Conservation (phyloP, 768 basidiomycete species). For the Mrakia frigida region DNA sequence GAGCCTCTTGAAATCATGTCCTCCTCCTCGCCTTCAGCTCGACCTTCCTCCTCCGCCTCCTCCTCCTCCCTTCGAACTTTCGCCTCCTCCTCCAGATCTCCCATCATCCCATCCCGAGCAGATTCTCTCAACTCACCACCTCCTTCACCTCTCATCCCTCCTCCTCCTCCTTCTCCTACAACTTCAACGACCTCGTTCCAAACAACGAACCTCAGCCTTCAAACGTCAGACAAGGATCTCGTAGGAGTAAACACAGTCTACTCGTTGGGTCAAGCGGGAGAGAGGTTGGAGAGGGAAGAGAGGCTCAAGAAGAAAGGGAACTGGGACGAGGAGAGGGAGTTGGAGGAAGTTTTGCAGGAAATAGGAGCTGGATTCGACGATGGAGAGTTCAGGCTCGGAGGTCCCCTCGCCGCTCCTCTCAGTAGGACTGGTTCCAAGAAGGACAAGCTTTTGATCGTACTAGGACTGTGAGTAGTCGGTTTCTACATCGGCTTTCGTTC, state of each 20-base stretch:
- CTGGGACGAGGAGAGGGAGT: slow-evolving; percentile 11
- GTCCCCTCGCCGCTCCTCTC: neutral
- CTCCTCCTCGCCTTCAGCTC: neutral
- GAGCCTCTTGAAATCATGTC: neutral
- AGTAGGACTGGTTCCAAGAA: neutral
- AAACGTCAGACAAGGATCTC: neutral
- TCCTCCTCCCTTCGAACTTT: neutral
- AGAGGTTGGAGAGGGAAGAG: neutral
- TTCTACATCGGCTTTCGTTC: neutral
- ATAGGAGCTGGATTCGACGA: neutral
- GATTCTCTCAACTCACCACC: neutral
- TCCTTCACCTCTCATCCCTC: neutral
- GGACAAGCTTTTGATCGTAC: neutral
- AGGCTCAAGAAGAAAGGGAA: neutral
- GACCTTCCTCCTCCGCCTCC: neutral
- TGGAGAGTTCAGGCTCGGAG: neutral
- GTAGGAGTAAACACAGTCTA: neutral
- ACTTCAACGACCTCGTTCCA: neutral
- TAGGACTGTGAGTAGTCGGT: neutral
- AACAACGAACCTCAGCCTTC: neutral
- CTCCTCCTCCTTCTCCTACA: neutral
- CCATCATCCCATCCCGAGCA: neutral
- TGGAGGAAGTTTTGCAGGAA: neutral
- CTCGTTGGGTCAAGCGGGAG: neutral
- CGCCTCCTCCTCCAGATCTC: neutral